These are phyloP conservation scores for Exophiala dermatitidis DNA, from an alignment of 2,329 filamentous ascomycete genomes.

Conservation along the genomic window DNA sequence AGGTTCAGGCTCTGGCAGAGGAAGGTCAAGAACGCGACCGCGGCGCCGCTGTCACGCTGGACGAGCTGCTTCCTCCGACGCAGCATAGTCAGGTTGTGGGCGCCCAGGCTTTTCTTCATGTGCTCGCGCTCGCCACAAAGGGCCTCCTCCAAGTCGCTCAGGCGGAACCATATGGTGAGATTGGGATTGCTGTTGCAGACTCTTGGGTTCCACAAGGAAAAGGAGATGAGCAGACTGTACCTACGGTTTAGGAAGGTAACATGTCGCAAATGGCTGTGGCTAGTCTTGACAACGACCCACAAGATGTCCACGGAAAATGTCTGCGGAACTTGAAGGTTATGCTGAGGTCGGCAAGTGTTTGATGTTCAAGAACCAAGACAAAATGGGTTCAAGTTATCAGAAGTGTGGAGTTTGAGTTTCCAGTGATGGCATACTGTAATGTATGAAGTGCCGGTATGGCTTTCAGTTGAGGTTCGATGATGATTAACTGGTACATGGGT, in stretches of 20 bases:
- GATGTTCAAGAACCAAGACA: too few relatives aligned
- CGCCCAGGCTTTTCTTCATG: conserved; percentile 68
- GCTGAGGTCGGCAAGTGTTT: not conserved
- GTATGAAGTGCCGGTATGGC: too few relatives aligned
- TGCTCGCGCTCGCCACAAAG: conserved; percentile 63
- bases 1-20: conserved; percentile 33
- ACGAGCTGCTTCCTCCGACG: conserved; percentile 56
- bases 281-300: not conserved
- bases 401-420: too few relatives aligned
- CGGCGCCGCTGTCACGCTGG: conserved; percentile 46
- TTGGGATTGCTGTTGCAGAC: conserved; percentile 15
- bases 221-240: not conserved
- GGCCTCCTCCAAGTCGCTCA: conserved; percentile 58
- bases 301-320: not conserved
- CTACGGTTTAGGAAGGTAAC: not conserved
- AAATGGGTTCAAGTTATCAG: too few relatives aligned
- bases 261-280: not conserved
- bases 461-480: too few relatives aligned
- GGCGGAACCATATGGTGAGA: conserved; percentile 35
- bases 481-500: too few relatives aligned
- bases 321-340: not conserved
- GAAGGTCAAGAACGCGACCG: conserved; percentile 18
- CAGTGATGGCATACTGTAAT: too few relatives aligned
- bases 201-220: not conserved
- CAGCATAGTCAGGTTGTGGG: conserved; percentile 54